Evolutionary conservation across 148 eudicot genomes (phyloP), one percentile per base, ranked within the genome.

Genomic region (Linanthus parryae): DNA sequence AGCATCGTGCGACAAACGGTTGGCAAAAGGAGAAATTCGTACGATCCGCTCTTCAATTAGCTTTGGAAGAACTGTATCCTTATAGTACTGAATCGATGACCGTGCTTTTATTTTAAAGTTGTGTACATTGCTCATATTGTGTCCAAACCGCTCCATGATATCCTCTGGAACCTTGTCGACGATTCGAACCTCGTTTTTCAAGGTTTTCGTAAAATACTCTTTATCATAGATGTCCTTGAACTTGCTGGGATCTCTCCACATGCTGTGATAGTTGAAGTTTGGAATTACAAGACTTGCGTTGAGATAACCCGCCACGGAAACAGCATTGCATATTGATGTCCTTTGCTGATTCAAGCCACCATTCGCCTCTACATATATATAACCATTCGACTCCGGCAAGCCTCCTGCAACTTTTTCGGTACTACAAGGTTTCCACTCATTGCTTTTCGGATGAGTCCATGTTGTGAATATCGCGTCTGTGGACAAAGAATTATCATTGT

Each of bases 211-310:
- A 71, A 89, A 89, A 71, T 66, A 74, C 1, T 75, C 87, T 52
- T 89, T 81, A 53, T 85, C 90, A 62, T 82, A 89, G 23, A 89
- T 85, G 43, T 89, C 97, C 39, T 59, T 63, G 62, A 89, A 89
- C 78, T 89, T 89, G 67, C 97, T 89, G 95, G 89, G 89, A 65
- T 85, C 95, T 62, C 81, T 79, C 95, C 95, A 85, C 40, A 85
- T 85, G 82, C 95, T 85, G 62, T 85, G 95, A 58, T 61, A 82
- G 64, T 79, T 89, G 66, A 85, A 82, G 68, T 82, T 70, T 12
- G 95, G 95, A 48, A 85, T 79, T 16, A 85, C 74, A 40, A 85
- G 88, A 31, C 89, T 85, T 37, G 95, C 95, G 67, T 85, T 85
- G 45, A 85, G 95, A 80, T 82, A 82, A 53, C 84, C 95, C 16